phyloP scores from a whole-genome alignment of 1,284 basidiomycete genomes.

The Puccinia polysora region DNA sequence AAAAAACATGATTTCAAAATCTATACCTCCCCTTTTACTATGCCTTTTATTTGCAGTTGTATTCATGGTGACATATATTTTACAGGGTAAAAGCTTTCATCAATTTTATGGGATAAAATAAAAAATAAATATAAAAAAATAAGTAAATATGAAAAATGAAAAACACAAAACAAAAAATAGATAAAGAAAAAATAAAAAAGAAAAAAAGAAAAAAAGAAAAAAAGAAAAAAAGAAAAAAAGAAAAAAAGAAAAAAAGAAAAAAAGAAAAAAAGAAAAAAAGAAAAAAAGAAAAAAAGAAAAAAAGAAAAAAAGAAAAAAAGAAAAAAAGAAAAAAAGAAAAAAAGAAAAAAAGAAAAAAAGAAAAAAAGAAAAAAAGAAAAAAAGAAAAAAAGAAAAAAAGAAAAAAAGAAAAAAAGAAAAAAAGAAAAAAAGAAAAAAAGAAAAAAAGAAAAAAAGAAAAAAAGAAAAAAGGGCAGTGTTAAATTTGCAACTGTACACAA shows the following conservation, averaged over 20 bases:
- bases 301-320: neutral
- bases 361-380: neutral
- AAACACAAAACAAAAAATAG: too few relatives aligned
- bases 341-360: neutral
- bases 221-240: neutral
- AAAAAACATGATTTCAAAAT: too few relatives aligned
- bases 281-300: neutral
- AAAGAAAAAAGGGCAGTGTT: neutral
- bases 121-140: neutral
- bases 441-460: neutral
- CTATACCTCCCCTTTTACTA: too few relatives aligned
- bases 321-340: neutral
- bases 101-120: too few relatives aligned
- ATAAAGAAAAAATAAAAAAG: neutral
- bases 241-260: neutral
- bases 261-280: neutral
- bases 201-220: neutral
- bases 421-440: slow-evolving; percentile 1
- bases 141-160: neutral
- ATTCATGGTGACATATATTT: too few relatives aligned
- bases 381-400: neutral
- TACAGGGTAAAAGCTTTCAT: too few relatives aligned
- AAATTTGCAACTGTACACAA: too few relatives aligned
- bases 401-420: slow-evolving; percentile 6
- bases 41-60: too few relatives aligned